Evolutionary conservation across 768 basidiomycete species (phyloP).

Genomic region (Cyclocybe cylindracea): DNA sequence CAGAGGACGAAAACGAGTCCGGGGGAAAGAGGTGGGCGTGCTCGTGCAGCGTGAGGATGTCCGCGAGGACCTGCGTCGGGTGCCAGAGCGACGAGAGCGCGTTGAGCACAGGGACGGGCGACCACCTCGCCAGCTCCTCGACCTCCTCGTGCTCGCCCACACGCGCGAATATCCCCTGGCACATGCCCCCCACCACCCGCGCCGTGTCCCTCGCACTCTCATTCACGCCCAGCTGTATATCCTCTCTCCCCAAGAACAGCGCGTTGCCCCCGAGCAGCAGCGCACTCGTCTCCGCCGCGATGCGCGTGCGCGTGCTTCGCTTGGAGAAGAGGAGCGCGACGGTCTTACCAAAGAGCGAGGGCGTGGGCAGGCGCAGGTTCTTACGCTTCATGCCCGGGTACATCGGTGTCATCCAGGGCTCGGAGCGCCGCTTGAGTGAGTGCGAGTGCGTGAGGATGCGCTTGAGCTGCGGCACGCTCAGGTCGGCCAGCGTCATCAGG

Average conservation of each 20-base stretch:
- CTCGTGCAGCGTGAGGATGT: constrained; percentile 88
- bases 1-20: too few species aligned
- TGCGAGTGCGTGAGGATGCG: constrained; percentile 66
- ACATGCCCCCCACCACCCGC: constrained; percentile 91
- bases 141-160: constrained; percentile 93
- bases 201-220: constrained; percentile 85
- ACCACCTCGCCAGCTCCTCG: constrained; percentile 91
- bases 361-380: constrained; percentile 61
- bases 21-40: constrained; percentile 57
- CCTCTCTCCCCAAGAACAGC: constrained; percentile 85
- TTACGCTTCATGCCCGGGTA: constrained; percentile 29
- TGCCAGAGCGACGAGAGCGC: constrained; percentile 96
- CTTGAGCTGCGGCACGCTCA: constrained; percentile 72
- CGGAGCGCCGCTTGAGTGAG: constrained; percentile 58
- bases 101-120: constrained; percentile 93
- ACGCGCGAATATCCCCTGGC: constrained; percentile 94
- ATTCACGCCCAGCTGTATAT: constrained; percentile 96
- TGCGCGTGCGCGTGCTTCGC: constrained; percentile 88
- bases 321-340: constrained; percentile 93
- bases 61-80: constrained; percentile 93
- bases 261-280: constrained; percentile 83
- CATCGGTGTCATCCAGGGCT: constrained; percentile 70
- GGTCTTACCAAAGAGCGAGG: constrained; percentile 78
- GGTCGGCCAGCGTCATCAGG: constrained; percentile 88
- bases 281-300: constrained; percentile 84